Conservation (phyloP, 768 basidiomycete genomes). For the Nidularia pulvinata region DNA sequence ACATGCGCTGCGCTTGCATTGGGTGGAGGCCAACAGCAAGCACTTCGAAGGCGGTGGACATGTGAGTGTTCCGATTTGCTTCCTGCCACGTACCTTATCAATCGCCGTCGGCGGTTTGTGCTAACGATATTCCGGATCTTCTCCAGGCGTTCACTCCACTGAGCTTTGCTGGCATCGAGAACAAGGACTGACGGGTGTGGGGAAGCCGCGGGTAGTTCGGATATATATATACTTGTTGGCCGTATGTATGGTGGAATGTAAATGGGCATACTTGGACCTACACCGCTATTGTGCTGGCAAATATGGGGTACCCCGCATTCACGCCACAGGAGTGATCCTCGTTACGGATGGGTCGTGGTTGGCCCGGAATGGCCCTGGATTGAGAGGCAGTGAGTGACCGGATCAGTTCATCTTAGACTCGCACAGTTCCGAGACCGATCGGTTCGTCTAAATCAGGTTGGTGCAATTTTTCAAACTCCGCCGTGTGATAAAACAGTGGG, state of each 20-base stretch:
- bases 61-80: conserved; percentile 48
- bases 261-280: not conserved
- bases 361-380: not conserved
- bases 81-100: conserved; percentile 7
- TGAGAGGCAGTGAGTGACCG: not conserved
- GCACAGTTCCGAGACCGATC: no score
- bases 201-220: not conserved
- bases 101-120: conserved; percentile 13
- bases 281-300: not conserved
- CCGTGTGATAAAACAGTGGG: conserved; percentile 13
- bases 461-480: conserved; percentile 43
- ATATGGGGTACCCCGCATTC: not conserved
- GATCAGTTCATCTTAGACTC: not conserved
- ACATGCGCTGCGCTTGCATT: conserved; percentile 95
- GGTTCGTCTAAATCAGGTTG: conserved; percentile 9
- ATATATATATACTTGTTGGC: not conserved
- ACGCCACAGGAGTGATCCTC: not conserved
- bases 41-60: conserved; percentile 90
- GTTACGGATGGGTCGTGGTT: not conserved
- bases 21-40: conserved; percentile 99
- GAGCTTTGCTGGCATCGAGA: conserved; percentile 40
- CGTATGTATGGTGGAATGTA: not conserved
- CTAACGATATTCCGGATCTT: conserved; percentile 14
- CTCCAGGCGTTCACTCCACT: conserved; percentile 47
- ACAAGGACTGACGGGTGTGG: conserved; percentile 26